phyloP scores from a whole-genome alignment of 345 rosid species.

The Citrus maxima region DNA sequence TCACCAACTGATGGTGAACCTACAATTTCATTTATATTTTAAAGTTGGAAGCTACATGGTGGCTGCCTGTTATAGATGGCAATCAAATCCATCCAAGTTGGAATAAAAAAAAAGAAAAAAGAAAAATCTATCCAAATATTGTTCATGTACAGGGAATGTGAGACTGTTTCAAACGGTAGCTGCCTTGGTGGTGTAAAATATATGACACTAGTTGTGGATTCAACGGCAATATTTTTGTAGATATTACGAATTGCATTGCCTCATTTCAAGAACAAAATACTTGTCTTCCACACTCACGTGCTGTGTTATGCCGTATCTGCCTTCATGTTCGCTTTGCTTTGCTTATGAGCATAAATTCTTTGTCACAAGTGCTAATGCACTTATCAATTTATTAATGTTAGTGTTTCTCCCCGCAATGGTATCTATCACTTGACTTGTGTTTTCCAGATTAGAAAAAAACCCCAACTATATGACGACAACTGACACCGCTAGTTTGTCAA shows the following conservation, averaged over 20 bases:
- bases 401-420: not conserved
- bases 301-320: not conserved
- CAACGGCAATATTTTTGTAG: not conserved
- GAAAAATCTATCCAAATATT: too few relatives aligned
- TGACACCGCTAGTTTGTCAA: too few relatives aligned
- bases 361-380: too few relatives aligned
- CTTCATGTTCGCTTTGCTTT: too few relatives aligned
- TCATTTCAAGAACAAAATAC: not conserved
- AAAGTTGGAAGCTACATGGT: not conserved
- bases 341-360: too few relatives aligned
- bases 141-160: too few relatives aligned
- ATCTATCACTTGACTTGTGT: not conserved
- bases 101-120: too few relatives aligned
- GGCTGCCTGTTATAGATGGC: not conserved
- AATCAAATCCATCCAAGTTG: too few relatives aligned
- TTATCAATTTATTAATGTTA: too few relatives aligned
- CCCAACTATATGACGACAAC: too few relatives aligned
- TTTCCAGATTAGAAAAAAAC: too few relatives aligned
- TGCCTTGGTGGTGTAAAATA: not conserved
- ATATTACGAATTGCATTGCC: not conserved
- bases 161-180: not conserved
- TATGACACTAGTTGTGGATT: not conserved
- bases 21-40: not conserved
- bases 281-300: not conserved
- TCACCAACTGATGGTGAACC: not conserved